Percentiles rank a stretch among this genome's conserved stretches.
These are phyloP conservation scores for Macroventuria anomochaeta DNA, from an alignment of 2,329 filamentous ascomycete genomes.

Conservation along the genomic window DNA sequence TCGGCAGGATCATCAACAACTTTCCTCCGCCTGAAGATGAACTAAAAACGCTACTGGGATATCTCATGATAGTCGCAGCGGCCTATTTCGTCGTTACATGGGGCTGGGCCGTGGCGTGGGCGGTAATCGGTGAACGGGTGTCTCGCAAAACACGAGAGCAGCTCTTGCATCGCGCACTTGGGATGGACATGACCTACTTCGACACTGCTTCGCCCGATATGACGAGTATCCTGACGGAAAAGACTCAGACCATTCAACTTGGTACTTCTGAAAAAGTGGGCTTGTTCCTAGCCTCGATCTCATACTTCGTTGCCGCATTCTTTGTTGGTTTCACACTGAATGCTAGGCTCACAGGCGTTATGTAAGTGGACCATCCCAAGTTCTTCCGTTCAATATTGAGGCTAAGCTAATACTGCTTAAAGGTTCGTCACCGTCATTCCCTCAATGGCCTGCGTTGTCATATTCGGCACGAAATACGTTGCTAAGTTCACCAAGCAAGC, in stretches of 20 bases:
- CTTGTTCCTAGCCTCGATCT: slow-evolving; percentile 55
- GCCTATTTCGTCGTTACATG: slow-evolving; percentile 59
- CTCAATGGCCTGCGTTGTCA: slow-evolving; percentile 54
- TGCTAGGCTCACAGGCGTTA: slow-evolving; percentile 51
- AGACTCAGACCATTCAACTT: slow-evolving; percentile 55
- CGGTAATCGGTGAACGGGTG: slow-evolving; percentile 58
- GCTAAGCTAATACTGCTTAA: background rate
- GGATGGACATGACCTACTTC: slow-evolving; percentile 61
- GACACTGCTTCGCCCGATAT: slow-evolving; percentile 59
- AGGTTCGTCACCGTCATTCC: slow-evolving; percentile 56
- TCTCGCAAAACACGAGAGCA: slow-evolving; percentile 55
- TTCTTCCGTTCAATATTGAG: background rate
- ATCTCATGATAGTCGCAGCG: slow-evolving; percentile 55
- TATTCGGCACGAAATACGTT: slow-evolving; percentile 51
- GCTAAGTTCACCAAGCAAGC: slow-evolving; percentile 51
- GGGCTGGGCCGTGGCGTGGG: slow-evolving; percentile 59
- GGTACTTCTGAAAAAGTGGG: slow-evolving; percentile 57
- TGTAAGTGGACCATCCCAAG: slow-evolving; percentile 30
- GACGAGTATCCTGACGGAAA: slow-evolving; percentile 54
- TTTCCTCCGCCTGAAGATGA: slow-evolving; percentile 58
- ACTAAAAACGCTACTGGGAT: slow-evolving; percentile 49
- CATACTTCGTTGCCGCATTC: slow-evolving; percentile 55
- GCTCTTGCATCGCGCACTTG: slow-evolving; percentile 56
- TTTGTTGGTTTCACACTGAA: slow-evolving; percentile 55
- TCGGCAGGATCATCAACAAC: slow-evolving; percentile 57